Conservation (phyloP, 371 early-diverging fungal species). For the Lichtheimia ramosa region DNA sequence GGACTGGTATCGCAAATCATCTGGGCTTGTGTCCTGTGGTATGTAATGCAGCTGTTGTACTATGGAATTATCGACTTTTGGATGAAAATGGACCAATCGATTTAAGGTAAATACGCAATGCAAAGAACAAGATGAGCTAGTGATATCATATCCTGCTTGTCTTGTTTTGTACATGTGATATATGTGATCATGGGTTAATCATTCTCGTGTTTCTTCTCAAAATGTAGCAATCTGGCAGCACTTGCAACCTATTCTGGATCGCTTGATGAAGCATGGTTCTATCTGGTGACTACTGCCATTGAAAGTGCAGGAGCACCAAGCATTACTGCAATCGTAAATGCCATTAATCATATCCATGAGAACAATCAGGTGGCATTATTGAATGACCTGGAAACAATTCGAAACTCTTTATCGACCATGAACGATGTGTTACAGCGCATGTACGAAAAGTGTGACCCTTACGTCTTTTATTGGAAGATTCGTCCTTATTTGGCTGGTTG, state of each 20-base stretch:
- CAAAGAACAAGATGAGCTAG: too few species aligned
- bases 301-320: constrained; percentile 88
- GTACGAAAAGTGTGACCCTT: constrained; percentile 94
- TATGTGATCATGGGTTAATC: too few species aligned
- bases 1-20: constrained; percentile 74
- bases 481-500: constrained; percentile 93
- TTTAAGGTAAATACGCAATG: constrained; percentile 53
- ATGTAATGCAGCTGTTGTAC: constrained; percentile 83
- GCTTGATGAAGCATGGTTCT: constrained; percentile 96
- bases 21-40: constrained; percentile 87
- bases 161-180: not conserved
- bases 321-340: constrained; percentile 60
- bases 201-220: too few species aligned
- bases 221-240: constrained; percentile 72
- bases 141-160: not conserved
- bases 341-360: constrained; percentile 57
- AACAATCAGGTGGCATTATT: constrained; percentile 51
- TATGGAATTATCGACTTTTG: constrained; percentile 88
- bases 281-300: constrained; percentile 87
- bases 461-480: constrained; percentile 94
- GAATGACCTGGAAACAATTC: constrained; percentile 56
- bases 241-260: constrained; percentile 87
- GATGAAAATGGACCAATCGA: constrained; percentile 72
- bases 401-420: constrained; percentile 58
- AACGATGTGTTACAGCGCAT: constrained; percentile 74